Percentiles rank a stretch among this genome's conserved stretches.
These are phyloP conservation scores for Fusarium dimerum DNA, from an alignment of 2,329 filamentous ascomycete species.

Conservation along the genomic window DNA sequence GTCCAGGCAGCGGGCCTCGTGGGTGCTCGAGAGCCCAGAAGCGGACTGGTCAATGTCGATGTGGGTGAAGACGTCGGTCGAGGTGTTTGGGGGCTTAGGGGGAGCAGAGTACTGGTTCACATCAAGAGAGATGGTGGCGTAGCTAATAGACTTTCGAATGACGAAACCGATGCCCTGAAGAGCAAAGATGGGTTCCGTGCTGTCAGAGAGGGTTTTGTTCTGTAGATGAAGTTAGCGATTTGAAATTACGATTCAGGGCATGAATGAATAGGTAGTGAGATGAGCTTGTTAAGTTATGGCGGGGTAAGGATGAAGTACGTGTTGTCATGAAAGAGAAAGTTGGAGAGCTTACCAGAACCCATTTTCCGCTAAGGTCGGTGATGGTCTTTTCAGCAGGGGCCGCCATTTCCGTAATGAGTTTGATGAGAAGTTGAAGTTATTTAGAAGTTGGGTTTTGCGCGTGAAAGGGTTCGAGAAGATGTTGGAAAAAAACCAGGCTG, in stretches of 20 bases:
- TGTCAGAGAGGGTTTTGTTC: constrained; percentile 76
- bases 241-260: background rate
- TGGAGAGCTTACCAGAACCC: constrained; percentile 60
- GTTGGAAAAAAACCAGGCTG: background rate
- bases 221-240: constrained; percentile 36
- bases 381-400: constrained; percentile 68
- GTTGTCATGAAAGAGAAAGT: background rate
- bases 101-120: constrained; percentile 56
- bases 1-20: constrained; percentile 58
- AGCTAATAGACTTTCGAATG: constrained; percentile 68
- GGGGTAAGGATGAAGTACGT: constrained; percentile 2
- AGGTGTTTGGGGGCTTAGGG: constrained; percentile 41
- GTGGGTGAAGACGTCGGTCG: constrained; percentile 50
- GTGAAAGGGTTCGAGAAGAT: background rate
- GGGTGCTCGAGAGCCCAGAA: constrained; percentile 68
- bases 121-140: constrained; percentile 68
- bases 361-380: constrained; percentile 68
- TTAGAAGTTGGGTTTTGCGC: background rate
- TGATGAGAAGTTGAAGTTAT: too few relatives aligned
- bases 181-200: constrained; percentile 66
- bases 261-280: background rate
- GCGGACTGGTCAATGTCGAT: constrained; percentile 75
- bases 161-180: constrained; percentile 75
- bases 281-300: background rate
- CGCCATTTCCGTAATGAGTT: constrained; percentile 57